Evolutionary conservation across 164 flowering plant species (phyloP), one percentile per base, ranked within the genome.

Genomic region (Litsea cubeba): DNA sequence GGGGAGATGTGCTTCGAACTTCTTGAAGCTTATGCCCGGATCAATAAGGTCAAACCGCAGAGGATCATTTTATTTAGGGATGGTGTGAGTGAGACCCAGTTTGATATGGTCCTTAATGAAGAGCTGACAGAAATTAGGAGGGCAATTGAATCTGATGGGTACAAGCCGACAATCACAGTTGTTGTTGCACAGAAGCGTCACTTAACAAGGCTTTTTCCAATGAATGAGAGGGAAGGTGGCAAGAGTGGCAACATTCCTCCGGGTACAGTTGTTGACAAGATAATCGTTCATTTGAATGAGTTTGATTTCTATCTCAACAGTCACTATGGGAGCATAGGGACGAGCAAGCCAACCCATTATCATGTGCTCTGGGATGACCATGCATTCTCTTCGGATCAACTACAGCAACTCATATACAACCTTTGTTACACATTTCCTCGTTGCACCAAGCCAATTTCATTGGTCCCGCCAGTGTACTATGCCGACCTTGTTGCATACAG

Each of bases 261-360:
- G 11, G 97, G 98, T 30, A 91, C 98, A 0, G 92, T 93, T 60
- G 95, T 93, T 62, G 93, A 90, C 76, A 78, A 86, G 1, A 75
- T 1, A 10, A 79, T 93, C 32, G 88, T 91, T 20, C 89, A 90
- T 54, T 90, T 88, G 0, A 71, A 62, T 30, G 92, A 91, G 76
- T 90, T 84, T 71, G 93, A 93, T 72, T 93, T 93, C 81, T 93
- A 87, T 71, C 87, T 90, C 5, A 87, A 90, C 72, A 90, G 97
- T 73, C 94, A 91, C 70, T 77, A 84, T 75, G 97, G 98, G 12
- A 73, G 75, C 32, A 20, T 90, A 15, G 98, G 97, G 28, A 93
- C 98, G 11, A 91, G 98, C 88, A 91, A 87, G 82, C 85, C 98
- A 25, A 88, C 94, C 6, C 95, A 90, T 72, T 94, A 91, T 76